Evolutionary conservation across 768 basidiomycete genomes (phyloP).

Genomic region (Guyanaporus albipodus): DNA sequence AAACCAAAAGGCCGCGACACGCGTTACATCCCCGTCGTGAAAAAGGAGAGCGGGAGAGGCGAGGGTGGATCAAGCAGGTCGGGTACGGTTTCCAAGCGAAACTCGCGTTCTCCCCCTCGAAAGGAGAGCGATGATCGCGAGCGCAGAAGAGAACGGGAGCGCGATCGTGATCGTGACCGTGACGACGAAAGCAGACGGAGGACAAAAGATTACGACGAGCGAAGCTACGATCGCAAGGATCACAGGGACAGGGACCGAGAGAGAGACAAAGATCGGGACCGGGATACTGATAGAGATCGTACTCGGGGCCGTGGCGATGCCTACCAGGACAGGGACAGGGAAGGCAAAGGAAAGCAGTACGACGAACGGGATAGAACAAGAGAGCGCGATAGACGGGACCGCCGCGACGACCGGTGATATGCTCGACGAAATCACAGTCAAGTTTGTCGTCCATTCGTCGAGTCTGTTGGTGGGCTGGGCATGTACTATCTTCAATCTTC

Average conservation of each 20-base stretch:
- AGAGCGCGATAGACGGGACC: constrained; percentile 18
- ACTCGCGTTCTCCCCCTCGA: constrained; percentile 47
- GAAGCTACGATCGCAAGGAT: constrained; percentile 16
- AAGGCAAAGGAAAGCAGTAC: constrained; percentile 1
- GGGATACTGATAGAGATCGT: constrained; percentile 25
- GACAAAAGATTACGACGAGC: constrained; percentile 11
- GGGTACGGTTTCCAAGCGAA: constrained; percentile 42
- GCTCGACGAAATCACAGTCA: not conserved
- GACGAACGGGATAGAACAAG: constrained; percentile 13
- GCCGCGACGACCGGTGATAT: constrained; percentile 8
- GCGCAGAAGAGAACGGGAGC: constrained; percentile 10
- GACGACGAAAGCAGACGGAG: constrained; percentile 12
- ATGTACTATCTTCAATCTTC: not conserved
- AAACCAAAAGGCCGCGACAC: constrained; percentile 51
- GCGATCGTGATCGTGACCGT: constrained; percentile 8
- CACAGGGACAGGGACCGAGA: too few relatives aligned
- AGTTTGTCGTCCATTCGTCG: not conserved
- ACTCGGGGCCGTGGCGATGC: too few relatives aligned
- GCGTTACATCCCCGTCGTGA: constrained; percentile 81
- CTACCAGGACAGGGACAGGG: constrained; percentile 28
- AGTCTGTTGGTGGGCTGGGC: not conserved
- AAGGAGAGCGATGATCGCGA: constrained; percentile 17
- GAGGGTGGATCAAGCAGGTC: constrained; percentile 32
- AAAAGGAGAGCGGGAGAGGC: constrained; percentile 49
- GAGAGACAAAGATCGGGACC: constrained; percentile 22